Percentiles rank a stretch among this genome's conserved stretches.
These are phyloP conservation scores for Lavandula angustifolia DNA, from an alignment of 257 asterid genomes.

Conservation along the genomic window DNA sequence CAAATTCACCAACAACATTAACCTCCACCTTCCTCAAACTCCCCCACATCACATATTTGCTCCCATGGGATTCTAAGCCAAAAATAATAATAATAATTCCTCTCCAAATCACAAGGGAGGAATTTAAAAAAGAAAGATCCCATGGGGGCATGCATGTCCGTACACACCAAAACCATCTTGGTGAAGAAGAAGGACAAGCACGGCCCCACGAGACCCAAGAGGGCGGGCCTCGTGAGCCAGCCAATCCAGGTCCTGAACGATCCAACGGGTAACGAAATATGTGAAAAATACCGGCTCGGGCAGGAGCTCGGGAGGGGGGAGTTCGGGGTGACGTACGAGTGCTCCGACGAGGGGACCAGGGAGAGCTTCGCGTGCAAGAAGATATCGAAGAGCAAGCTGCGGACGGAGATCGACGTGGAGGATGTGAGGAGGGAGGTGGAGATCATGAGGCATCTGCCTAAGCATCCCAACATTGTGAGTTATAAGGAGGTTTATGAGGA, in stretches of 20 bases:
- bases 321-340: constrained; percentile 77
- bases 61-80: constrained; percentile 49
- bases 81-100: background rate
- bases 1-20: constrained; percentile 18
- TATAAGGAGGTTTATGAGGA: constrained; percentile 78
- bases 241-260: constrained; percentile 45
- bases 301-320: constrained; percentile 88
- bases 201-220: background rate
- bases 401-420: constrained; percentile 70
- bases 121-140: constrained; percentile 24
- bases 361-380: constrained; percentile 74
- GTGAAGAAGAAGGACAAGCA: constrained; percentile 38
- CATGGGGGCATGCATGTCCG: constrained; percentile 90
- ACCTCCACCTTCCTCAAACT: constrained; percentile 33
- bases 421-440: constrained; percentile 86
- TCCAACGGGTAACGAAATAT: constrained; percentile 49
- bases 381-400: constrained; percentile 69
- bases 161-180: constrained; percentile 38
- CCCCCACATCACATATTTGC: constrained; percentile 23
- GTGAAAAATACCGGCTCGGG: constrained; percentile 52
- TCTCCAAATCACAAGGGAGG: background rate
- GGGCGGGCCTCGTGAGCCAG: constrained; percentile 40
- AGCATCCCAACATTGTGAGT: constrained; percentile 69
- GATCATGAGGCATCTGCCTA: constrained; percentile 80
- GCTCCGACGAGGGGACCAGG: constrained; percentile 44